Percentiles rank a stretch among this genome's conserved stretches.
Evolutionary conservation across 1,284 basidiomycete species (phyloP).

Genomic region (Cystobasidium slooffiae): DNA sequence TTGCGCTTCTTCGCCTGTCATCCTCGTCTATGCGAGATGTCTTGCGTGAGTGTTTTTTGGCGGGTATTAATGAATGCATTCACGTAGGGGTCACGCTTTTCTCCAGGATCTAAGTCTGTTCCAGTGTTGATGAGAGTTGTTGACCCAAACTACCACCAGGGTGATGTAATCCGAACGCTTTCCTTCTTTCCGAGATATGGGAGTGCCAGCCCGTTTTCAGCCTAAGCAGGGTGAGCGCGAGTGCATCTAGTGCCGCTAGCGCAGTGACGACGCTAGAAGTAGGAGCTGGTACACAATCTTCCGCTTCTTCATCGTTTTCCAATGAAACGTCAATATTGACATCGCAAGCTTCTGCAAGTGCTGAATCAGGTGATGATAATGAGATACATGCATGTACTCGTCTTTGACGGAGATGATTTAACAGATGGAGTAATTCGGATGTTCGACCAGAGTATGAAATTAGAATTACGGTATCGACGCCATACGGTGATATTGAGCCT

Average conservation of each 20-base stretch:
- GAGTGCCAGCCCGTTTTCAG: slow-evolving; percentile 50
- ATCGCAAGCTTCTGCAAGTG: slow-evolving; percentile 54
- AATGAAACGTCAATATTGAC: slow-evolving; percentile 56
- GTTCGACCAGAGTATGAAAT: slow-evolving; percentile 58
- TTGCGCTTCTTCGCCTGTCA: no score
- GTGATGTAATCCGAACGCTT: slow-evolving; percentile 56
- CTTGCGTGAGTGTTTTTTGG: no score
- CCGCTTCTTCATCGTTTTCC: slow-evolving; percentile 53
- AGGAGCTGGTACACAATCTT: slow-evolving; percentile 55
- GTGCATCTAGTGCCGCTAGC: slow-evolving; percentile 58
- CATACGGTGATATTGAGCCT: slow-evolving; percentile 54
- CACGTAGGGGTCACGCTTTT: no score
- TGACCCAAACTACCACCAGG: slow-evolving; percentile 57
- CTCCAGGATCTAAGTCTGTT: background rate
- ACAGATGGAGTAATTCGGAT: slow-evolving; percentile 56
- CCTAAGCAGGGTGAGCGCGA: slow-evolving; percentile 53
- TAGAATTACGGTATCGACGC: slow-evolving; percentile 55
- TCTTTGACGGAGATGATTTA: slow-evolving; percentile 53
- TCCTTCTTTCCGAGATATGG: slow-evolving; percentile 48
- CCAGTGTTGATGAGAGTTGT: slow-evolving; percentile 10
- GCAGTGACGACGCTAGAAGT: slow-evolving; percentile 57
- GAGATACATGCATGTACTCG: slow-evolving; percentile 56
- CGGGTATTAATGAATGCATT: no score
- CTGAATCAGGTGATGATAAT: slow-evolving; percentile 54
- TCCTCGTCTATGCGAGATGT: no score